A percentile compares a stretch with the other conserved stretches of the same genome.
These are phyloP conservation scores for Paulownia fortunei DNA, from an alignment of 257 asterid species.

Conservation along the genomic window DNA sequence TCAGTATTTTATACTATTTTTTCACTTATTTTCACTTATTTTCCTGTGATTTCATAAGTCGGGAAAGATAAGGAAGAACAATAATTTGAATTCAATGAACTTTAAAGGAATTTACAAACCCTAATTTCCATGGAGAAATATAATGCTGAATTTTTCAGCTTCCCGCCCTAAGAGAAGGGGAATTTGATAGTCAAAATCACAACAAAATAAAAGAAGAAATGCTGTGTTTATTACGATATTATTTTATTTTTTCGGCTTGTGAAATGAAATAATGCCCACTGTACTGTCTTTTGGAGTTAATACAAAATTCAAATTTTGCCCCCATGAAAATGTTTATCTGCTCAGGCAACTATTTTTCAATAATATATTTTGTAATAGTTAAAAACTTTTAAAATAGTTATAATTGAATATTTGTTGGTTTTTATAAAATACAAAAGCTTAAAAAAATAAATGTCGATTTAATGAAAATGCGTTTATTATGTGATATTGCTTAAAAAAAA, in stretches of 20 bases:
- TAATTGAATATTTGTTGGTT: background rate
- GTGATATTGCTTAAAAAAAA: too few species aligned
- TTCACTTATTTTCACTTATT: slow-evolving; percentile 5
- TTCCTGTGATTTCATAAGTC: slow-evolving; percentile 26
- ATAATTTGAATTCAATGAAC: slow-evolving; percentile 32
- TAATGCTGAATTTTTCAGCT: slow-evolving; percentile 43
- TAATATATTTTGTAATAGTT: background rate
- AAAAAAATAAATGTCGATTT: too few species aligned
- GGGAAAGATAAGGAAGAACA: background rate
- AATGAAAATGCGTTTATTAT: too few species aligned
- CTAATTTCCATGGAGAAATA: slow-evolving; percentile 46
- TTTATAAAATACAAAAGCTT: too few species aligned
- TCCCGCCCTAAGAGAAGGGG: slow-evolving; percentile 74
- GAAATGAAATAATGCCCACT: slow-evolving; percentile 19
- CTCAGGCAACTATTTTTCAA: slow-evolving; percentile 2
- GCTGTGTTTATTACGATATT: background rate
- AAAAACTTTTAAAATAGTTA: background rate
- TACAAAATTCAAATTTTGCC: slow-evolving; percentile 11
- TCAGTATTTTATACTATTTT: background rate
- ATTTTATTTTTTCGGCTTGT: slow-evolving; percentile 25
- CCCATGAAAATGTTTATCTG: background rate
- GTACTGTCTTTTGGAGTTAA: slow-evolving; percentile 27
- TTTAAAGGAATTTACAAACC: slow-evolving; percentile 45
- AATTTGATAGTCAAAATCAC: slow-evolving; percentile 28
- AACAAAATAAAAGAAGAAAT: background rate